phyloP scores from a whole-genome alignment of 805 yeast species.

The Torulaspora maleeae region DNA sequence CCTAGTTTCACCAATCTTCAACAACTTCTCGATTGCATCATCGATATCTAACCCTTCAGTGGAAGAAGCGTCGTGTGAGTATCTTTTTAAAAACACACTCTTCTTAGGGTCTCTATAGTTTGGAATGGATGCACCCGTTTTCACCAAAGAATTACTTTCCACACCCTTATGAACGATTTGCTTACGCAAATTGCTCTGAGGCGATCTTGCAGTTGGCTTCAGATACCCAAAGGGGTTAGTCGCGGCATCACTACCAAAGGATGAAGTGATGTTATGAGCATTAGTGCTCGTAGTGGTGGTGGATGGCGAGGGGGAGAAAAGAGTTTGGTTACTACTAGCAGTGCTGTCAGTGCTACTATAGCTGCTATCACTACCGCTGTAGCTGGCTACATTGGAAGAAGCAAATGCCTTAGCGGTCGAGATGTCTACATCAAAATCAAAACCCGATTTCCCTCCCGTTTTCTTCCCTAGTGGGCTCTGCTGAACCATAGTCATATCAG shows the following conservation, averaged over 20 bases:
- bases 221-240: constrained; percentile 5
- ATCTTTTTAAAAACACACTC: constrained; percentile 27
- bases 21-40: constrained; percentile 54
- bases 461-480: constrained; percentile 9
- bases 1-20: constrained; percentile 47
- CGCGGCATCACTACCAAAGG: constrained; percentile 3
- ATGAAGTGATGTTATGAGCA: constrained; percentile 9
- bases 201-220: constrained; percentile 7
- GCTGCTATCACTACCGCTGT: constrained; percentile 17
- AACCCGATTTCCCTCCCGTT: constrained; percentile 11
- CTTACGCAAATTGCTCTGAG: constrained; percentile 4
- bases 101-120: constrained; percentile 15
- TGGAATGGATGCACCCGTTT: constrained; percentile 15
- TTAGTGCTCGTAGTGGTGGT: constrained; percentile 7
- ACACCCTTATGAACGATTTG: constrained; percentile 4
- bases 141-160: constrained; percentile 1
- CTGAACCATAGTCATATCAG: constrained; percentile 17
- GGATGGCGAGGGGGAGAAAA: constrained; percentile 13
- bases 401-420: constrained; percentile 36
- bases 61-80: constrained; percentile 29
- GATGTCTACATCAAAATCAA: constrained; percentile 35
- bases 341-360: constrained; percentile 12
- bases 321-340: constrained; percentile 12
- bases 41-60: constrained; percentile 48
- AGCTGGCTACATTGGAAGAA: constrained; percentile 9